phyloP scores from a whole-genome alignment of 257 asterid genomes.

The Cordia subcordata region DNA sequence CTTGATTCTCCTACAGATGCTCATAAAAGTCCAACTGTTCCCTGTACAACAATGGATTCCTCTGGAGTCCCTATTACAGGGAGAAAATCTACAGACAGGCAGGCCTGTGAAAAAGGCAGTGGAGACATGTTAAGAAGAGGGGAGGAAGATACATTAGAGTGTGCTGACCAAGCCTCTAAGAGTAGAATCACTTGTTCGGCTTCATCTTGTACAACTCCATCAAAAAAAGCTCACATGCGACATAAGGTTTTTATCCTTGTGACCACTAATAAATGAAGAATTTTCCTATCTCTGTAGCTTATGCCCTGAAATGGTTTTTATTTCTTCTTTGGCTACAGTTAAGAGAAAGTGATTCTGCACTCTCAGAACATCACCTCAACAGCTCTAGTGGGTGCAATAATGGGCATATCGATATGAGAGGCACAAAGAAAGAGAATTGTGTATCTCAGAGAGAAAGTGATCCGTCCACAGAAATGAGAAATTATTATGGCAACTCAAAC shows the following conservation, averaged over 20 bases:
- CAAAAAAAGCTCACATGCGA: conserved; percentile 15
- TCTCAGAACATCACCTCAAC: conserved; percentile 23
- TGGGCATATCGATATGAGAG: conserved; percentile 20
- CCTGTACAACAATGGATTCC: conserved; percentile 15
- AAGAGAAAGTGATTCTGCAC: conserved; percentile 23
- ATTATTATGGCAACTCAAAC: conserved; percentile 20
- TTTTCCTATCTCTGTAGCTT: conserved; percentile 1
- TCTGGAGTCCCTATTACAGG: conserved; percentile 27
- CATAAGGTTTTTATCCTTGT: conserved; percentile 27
- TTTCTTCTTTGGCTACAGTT: conserved; percentile 36
- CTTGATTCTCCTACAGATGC: conserved; percentile 19
- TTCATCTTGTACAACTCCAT: conserved; percentile 12
- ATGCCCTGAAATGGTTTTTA: conserved; percentile 2
- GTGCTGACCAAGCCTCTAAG: conserved; percentile 32
- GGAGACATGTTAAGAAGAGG: conserved; percentile 24
- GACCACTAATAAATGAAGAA: neutral
- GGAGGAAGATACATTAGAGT: conserved; percentile 31
- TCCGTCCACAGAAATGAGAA: conserved; percentile 18
- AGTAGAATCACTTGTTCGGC: conserved; percentile 27
- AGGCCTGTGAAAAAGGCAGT: conserved; percentile 22
- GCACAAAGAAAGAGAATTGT: conserved; percentile 24
- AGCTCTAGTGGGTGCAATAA: conserved; percentile 18
- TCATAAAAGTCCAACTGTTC: conserved; percentile 17
- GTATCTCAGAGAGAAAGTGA: conserved; percentile 21
- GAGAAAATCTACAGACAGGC: conserved; percentile 33